Evolutionary conservation across 2,329 filamentous ascomycete species (phyloP).

Genomic region (Trichoderma afroharzianum): DNA sequence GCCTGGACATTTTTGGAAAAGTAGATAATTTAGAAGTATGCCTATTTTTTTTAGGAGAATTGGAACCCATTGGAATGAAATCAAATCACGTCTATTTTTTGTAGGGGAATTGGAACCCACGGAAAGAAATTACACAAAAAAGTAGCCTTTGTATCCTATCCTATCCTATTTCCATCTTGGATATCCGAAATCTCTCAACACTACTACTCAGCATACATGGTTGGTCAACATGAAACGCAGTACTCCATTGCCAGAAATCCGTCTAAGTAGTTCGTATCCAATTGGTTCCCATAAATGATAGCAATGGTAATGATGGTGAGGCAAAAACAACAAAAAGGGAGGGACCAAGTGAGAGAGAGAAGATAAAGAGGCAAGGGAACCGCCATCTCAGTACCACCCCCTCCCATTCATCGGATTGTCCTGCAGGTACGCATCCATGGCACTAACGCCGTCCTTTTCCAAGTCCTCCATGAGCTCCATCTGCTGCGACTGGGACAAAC

Average conservation of each 20-base stretch:
- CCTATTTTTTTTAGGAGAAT: no score
- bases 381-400: slow-evolving; percentile 27
- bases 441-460: slow-evolving; percentile 63
- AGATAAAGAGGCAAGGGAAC: no score
- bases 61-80: background rate
- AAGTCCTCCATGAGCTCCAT: slow-evolving; percentile 77
- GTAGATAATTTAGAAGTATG: background rate
- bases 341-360: background rate
- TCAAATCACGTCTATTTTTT: background rate
- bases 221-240: slow-evolving; percentile 2
- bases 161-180: background rate
- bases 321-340: background rate
- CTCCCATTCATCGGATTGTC: slow-evolving; percentile 32
- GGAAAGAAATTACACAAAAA: background rate
- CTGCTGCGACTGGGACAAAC: slow-evolving; percentile 75
- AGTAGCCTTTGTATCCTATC: background rate
- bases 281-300: background rate
- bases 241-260: slow-evolving; percentile 1
- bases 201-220: background rate
- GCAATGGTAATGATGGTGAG: background rate
- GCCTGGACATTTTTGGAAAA: background rate
- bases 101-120: background rate
- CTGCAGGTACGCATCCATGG: slow-evolving; percentile 59
- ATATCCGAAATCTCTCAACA: background rate
- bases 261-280: slow-evolving; percentile 13